Conservation (phyloP, 2,329 filamentous ascomycete species). For the Colletotrichum brevisporum region DNA sequence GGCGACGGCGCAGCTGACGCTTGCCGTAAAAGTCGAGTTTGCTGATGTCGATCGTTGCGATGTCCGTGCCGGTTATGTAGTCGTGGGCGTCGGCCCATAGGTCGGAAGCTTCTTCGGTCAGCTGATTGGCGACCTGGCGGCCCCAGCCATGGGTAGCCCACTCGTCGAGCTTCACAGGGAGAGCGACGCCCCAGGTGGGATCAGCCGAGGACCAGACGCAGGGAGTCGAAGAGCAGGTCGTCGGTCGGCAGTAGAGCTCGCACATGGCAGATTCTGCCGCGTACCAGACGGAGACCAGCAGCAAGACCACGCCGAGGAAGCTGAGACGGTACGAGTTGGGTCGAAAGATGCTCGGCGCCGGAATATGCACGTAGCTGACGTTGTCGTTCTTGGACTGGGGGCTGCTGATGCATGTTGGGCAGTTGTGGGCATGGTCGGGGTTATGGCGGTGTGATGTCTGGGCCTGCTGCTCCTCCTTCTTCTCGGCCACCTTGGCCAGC, state of each 20-base stretch:
- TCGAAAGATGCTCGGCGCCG: conserved; percentile 63
- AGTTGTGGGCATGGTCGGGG: conserved; percentile 15
- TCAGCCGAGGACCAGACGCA: conserved; percentile 72
- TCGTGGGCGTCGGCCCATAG: conserved; percentile 64
- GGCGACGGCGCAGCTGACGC: conserved; percentile 64
- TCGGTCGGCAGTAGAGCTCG: conserved; percentile 66
- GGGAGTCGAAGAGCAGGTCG: conserved; percentile 60
- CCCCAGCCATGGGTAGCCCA: conserved; percentile 70
- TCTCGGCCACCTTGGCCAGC: conserved; percentile 3
- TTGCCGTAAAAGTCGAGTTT: conserved; percentile 62
- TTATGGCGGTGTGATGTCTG: conserved; percentile 12
- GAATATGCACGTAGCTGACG: conserved; percentile 57
- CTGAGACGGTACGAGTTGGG: conserved; percentile 63
- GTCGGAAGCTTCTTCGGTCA: conserved; percentile 62
- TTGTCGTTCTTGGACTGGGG: conserved; percentile 27
- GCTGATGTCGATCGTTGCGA: conserved; percentile 58
- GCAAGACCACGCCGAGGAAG: conserved; percentile 60
- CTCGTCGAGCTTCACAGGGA: conserved; percentile 74
- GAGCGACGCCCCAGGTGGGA: conserved; percentile 71
- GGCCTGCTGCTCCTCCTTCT: conserved; percentile 30
- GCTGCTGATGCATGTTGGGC: conserved; percentile 2
- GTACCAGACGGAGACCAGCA: conserved; percentile 66
- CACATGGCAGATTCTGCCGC: conserved; percentile 68
- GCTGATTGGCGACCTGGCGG: conserved; percentile 53
- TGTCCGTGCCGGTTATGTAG: conserved; percentile 58